Conservation (phyloP, 2,329 filamentous ascomycete species). For the Pestalotiopsis sp. region DNA sequence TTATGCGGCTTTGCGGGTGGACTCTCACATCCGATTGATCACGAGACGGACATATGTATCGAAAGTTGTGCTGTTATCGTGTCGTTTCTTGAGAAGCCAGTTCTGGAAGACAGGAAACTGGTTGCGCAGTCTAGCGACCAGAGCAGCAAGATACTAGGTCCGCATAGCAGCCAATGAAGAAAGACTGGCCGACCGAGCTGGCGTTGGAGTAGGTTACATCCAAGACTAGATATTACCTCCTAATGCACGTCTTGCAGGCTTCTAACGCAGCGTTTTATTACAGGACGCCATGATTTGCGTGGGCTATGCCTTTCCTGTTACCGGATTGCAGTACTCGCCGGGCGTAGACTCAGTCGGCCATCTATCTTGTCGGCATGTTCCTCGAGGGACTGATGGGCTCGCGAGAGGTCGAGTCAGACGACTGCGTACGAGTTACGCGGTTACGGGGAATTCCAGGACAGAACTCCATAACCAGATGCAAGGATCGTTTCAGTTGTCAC, state of each 20-base stretch:
- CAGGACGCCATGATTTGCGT: neutral
- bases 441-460: neutral
- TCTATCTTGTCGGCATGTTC: neutral
- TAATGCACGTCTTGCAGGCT: neutral
- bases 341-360: neutral
- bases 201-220: neutral
- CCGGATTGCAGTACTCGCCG: neutral
- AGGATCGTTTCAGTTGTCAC: neutral
- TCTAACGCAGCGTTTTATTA: neutral
- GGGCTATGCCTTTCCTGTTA: neutral
- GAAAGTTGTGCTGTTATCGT: neutral
- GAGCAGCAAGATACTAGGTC: neutral
- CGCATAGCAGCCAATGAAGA: neutral
- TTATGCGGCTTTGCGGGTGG: neutral
- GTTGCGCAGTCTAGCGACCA: neutral
- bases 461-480: neutral
- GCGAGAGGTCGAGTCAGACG: neutral
- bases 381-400: neutral
- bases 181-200: neutral
- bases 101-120: neutral
- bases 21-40: neutral
- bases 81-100: neutral
- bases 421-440: neutral
- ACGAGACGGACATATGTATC: neutral
- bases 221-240: neutral